A percentile compares a stretch with the other conserved stretches of the same genome.
Conservation (phyloP, 768 basidiomycete species). For the Paxillus ammoniavirescens region DNA sequence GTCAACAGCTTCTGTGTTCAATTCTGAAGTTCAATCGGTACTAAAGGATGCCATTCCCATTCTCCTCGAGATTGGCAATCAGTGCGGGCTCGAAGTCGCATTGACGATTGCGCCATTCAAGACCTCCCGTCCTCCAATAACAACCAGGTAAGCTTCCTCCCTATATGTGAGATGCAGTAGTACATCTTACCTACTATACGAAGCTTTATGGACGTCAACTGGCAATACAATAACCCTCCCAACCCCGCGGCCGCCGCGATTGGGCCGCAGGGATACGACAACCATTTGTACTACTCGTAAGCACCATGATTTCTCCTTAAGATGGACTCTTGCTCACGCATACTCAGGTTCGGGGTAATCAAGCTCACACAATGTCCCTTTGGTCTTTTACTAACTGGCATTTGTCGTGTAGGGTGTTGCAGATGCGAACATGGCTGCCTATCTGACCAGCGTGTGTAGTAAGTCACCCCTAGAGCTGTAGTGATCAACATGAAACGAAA, state of each 20-base stretch:
- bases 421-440: slow-evolving; percentile 58
- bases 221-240: slow-evolving; percentile 67
- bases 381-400: slow-evolving; percentile 1
- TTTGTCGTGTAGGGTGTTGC: slow-evolving; percentile 58
- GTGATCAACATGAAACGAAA: not conserved
- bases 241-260: slow-evolving; percentile 69
- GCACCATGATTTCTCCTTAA: slow-evolving; percentile 18
- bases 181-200: slow-evolving; percentile 2
- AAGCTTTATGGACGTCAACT: slow-evolving; percentile 81
- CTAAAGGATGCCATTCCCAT: slow-evolving; percentile 37
- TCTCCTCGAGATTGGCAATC: slow-evolving; percentile 27
- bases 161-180: not conserved
- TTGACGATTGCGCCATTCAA: slow-evolving; percentile 23
- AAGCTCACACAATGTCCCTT: not conserved
- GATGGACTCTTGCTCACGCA: slow-evolving; percentile 6
- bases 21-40: slow-evolving; percentile 30
- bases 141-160: slow-evolving; percentile 35
- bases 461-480: slow-evolving; percentile 22
- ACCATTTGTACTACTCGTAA: slow-evolving; percentile 76
- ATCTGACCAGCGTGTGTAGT: slow-evolving; percentile 72
- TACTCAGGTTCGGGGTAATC: slow-evolving; percentile 56
- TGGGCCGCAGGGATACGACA: slow-evolving; percentile 75
- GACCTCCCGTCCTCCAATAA: slow-evolving; percentile 25
- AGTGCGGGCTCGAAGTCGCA: slow-evolving; percentile 19
- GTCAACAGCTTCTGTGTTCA: slow-evolving; percentile 20